Base-by-base conservation (phyloP, 257 asterid species). In the Solanum megistacrolobum region DNA sequence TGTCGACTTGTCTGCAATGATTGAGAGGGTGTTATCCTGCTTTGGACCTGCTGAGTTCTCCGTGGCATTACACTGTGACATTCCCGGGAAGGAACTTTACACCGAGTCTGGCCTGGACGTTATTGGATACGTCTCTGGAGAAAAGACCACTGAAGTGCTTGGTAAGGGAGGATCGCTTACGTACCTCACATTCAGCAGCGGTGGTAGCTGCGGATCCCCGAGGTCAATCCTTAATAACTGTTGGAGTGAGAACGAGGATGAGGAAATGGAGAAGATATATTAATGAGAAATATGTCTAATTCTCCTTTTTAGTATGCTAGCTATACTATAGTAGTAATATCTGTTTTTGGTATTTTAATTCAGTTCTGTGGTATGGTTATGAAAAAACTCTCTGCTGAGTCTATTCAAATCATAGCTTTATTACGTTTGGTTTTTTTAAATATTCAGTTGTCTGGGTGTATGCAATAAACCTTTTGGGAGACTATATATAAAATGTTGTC, bases 11-110 rank as follows among this genome's bases (percentile, higher is more conserved):
- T n/a, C 72, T 48, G 84, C 41, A 2, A 90, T 96, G 6, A 38
- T 96, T 31, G 94, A 94, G 91, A 92, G 98, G 89, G 98, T 96
- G 76, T 58, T 96, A 90, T 93, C 87, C 62, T 96, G 98, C 92
- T 96, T 96, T 91, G 68, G 89, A 82, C 97, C 98, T 4, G 92
- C 91, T 12, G 93, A 93, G 84, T 94, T 94, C 86, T 96, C 98
- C 21, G 92, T 96, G 65, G 92, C 98, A 84, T 84, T 96, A 90
- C 96, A 92, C 79, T 83, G 94, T 25, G 87, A 93, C 79, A 83
- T 89, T 85, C 91, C 91, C 82, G 94, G 90, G 65, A 86, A 90
- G 86, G 91, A 82, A 72, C 72, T 90, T 14, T 91, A 36, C 52
- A 38, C 89, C 2, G 96, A 89, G 23, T 89, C 91, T 14, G 9